Evolutionary conservation across 768 basidiomycete genomes (phyloP), one percentile per base, ranked within the genome.

Genomic region (Agaricus sinodeliciosus): DNA sequence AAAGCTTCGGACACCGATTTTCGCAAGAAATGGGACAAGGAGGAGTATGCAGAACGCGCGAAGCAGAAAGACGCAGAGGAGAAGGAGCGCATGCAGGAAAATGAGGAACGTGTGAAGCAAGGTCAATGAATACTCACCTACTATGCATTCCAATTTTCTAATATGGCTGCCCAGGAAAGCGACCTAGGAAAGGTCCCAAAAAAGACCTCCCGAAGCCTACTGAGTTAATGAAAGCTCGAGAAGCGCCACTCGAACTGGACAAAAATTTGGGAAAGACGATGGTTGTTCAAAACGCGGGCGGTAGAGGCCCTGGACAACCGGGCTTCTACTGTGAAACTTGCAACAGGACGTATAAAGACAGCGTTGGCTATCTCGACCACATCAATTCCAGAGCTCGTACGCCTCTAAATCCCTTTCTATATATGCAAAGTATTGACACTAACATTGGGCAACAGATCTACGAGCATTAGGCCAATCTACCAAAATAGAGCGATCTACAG

Each of bases 391-490:
- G 94, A 74, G 82, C 82, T 49, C 95, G 95, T 97, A 66, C 62
- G 93, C 81, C 25, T 19, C 22, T 48, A 8, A 47, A 45, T 43
- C 48, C 2, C 51, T 16, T 15, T 40, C 1, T 15, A 6, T 35
- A 13, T 45, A 3, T 11, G 31, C 1, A 31, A 11, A n/a, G 37
- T 43, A 19, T 50, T 57, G 50, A 55, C 31, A 27, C 48, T 40
- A 42, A 54, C 49, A 27, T 31, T 31, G 31, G 36, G 7, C 16
- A 41, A 34, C 65, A 98, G 96, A 99, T 75, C 75, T 99, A 47
- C 85, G 93, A 39, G 80, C 76, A 22, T 61, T 98, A n/a, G 96
- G 96, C n/a, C 96, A 98, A 71, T 92, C 92, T 2, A 99, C 95
- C 16, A 86, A 85, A 50, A 75, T 96, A 50, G 85, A 84, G 61